Evolutionary conservation across 2,329 filamentous ascomycete species (phyloP), one percentile per base, ranked within the genome.

Genomic region (Fusarium anguioides): DNA sequence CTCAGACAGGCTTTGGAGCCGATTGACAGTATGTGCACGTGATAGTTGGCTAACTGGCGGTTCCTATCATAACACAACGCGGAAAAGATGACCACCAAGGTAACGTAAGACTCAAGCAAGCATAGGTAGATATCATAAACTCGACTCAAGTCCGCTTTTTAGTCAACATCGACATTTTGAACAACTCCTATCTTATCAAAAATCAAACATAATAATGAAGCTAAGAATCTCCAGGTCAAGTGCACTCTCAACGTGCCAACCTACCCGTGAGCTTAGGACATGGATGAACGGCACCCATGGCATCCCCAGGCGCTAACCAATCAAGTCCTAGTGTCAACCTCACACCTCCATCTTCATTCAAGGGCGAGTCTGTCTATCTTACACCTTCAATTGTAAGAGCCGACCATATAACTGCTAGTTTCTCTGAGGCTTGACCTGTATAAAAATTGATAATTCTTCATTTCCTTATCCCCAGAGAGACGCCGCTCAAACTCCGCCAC

Each of bases 221-320:
- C 11, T 8, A 35, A 39, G 21, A 37, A 15, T 46, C 15, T n/a
- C 12, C 17, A 21, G 27, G 31, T 23, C 40, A 37, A 54, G 20
- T 42, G 15, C 40, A 14, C 20, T 35, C n/a, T 31, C 9, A 41
- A 26, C 23, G 23, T 37, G n/a, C 49, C 31, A 33, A n/a, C 31
- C 57, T 63, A 63, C 58, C 58, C 44, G 50, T 40, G 44, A 63
- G 60, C 46, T 39, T 42, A n/a, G n/a, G 44, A 60, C 27, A 40
- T 31, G 42, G 29, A 26, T 39, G 31, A 39, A 26, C 26, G 21
- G 54, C 37, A 29, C 62, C 51, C 49, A 52, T 65, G 64, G 49
- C 48, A 60, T 44, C 40, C 41, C 31, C 17, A 14, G 31, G 45
- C 66, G 51, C 66, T 68, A 69, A 55, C 42, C 66, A 51, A 67